Evolutionary conservation across 2,329 filamentous ascomycete genomes (phyloP).

Genomic region (Fusarium pilosicola): DNA sequence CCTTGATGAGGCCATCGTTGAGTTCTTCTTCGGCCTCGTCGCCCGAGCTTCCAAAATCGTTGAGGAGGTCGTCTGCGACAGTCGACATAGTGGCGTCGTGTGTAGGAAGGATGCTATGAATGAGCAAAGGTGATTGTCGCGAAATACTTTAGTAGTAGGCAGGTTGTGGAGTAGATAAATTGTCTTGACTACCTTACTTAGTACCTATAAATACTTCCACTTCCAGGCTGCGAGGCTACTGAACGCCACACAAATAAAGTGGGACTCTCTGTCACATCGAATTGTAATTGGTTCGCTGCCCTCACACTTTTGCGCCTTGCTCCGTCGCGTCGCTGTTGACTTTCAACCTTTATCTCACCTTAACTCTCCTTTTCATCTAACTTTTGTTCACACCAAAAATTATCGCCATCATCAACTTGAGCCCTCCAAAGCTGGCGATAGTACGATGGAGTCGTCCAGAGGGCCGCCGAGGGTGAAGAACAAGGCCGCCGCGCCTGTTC

Average conservation of each 20-base stretch:
- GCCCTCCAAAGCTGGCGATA: background rate
- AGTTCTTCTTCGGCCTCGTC: slow-evolving; percentile 76
- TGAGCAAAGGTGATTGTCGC: slow-evolving; percentile 24
- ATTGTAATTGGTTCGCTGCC: slow-evolving; percentile 28
- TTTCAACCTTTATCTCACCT: slow-evolving; percentile 23
- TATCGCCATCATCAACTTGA: background rate
- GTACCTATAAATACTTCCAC: slow-evolving; percentile 36
- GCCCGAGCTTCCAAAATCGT: slow-evolving; percentile 73
- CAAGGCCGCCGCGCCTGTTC: slow-evolving; percentile 89
- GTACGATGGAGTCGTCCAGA: slow-evolving; percentile 85
- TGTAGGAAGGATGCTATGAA: slow-evolving; percentile 5
- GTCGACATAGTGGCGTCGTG: slow-evolving; percentile 75
- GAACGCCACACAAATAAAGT: slow-evolving; percentile 29
- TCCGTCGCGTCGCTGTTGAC: slow-evolving; percentile 36
- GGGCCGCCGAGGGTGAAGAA: slow-evolving; percentile 98
- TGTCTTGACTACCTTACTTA: slow-evolving; percentile 19
- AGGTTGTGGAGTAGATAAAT: slow-evolving; percentile 5
- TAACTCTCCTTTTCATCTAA: background rate
- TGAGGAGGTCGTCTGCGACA: slow-evolving; percentile 89
- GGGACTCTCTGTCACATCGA: background rate
- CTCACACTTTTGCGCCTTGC: slow-evolving; percentile 42
- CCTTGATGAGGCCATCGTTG: slow-evolving; percentile 59
- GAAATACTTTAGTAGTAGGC: background rate
- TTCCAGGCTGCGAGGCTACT: slow-evolving; percentile 44
- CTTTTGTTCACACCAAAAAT: background rate